phyloP scores from a whole-genome alignment of 129 eudicot genomes.

The Arctium minus region DNA sequence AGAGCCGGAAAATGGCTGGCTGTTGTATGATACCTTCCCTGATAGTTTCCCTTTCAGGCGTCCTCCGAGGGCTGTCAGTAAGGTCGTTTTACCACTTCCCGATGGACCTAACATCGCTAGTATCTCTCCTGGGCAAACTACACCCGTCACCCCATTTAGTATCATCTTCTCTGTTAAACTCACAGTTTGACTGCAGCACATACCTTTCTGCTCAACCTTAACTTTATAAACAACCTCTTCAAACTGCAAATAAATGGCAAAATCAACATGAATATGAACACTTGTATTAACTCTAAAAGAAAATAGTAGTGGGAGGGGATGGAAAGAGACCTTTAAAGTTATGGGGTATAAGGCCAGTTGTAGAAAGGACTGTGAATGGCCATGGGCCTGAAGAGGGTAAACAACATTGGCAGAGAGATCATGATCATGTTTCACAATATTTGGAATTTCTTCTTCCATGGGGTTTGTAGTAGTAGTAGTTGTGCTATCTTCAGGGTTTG shows the following conservation, averaged over 20 bases:
- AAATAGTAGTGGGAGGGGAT: constrained; percentile 5
- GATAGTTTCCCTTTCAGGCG: constrained; percentile 64
- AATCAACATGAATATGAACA: constrained; percentile 1
- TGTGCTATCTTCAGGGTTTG: constrained; percentile 42
- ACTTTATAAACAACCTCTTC: constrained; percentile 85
- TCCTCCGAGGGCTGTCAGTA: constrained; percentile 94
- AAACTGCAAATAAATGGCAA: constrained; percentile 52
- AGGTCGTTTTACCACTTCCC: constrained; percentile 96
- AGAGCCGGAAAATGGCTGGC: constrained; percentile 74
- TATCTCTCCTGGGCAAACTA: constrained; percentile 86
- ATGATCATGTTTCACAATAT: constrained; percentile 23
- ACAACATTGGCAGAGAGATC: constrained; percentile 29
- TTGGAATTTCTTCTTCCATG: constrained; percentile 26
- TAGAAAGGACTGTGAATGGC: constrained; percentile 41
- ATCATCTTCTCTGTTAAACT: constrained; percentile 64
- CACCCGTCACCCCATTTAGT: constrained; percentile 77
- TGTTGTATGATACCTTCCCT: constrained; percentile 82
- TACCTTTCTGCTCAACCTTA: constrained; percentile 34
- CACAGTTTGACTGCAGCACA: constrained; percentile 35
- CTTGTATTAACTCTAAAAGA: not conserved
- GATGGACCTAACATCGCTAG: constrained; percentile 99
- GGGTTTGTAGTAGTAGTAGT: constrained; percentile 6
- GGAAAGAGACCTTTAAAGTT: constrained; percentile 68
- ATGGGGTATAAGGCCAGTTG: constrained; percentile 54
- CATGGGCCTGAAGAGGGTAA: constrained; percentile 28